Base-by-base conservation (phyloP, 371 early-diverging fungal species). In the Blastocladiella emersonii region DNA sequence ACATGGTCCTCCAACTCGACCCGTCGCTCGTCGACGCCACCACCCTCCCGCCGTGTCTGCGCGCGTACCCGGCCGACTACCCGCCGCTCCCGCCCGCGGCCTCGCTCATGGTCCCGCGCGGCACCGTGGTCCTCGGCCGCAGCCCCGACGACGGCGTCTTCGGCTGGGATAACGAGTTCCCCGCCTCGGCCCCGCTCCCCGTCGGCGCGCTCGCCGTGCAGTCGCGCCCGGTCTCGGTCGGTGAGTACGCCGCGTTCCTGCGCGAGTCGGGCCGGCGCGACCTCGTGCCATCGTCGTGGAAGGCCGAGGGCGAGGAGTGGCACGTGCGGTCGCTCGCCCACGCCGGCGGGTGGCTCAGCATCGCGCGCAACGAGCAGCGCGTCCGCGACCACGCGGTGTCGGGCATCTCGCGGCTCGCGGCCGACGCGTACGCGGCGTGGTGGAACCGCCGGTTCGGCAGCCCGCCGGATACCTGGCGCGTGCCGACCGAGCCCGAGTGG, bases 131-230 rank as follows among this genome's bases (percentile, higher is more conserved):
- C 0, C 63, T 86, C 30, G 89, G 89, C 19, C 79, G 81, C 61
- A 67, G 85, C 59, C 87, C 85, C 62, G 64, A 68, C 17, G 86
- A 88, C 62, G 8, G 15, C 36, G 51, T 27, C 34, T 87, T 84
- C 76, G 92, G 92, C 21, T 94, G 95, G 95, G 93, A 92, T 70
- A 91, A 89, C 67, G 95, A 94, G 67, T 71, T 76, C 36, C 91
- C 92, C 23, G 41, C 63, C 23, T 68, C 74, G 4, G 45, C 12
- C 3, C 19, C 23, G 45, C 65, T 70, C 34, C 49, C 17, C 2
- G 71, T 76, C 12, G 25, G 61, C 0, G 78, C 84, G 15, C 27
- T 65, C 34, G 57, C 73, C 0, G 83, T 92, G 55, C 89, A 88
- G 63, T 73, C 80, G 21, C 80, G 92, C 12, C 91, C 88, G 23